Base-by-base conservation (phyloP, 768 basidiomycete species). In the Hygrophorus pudorinus region DNA sequence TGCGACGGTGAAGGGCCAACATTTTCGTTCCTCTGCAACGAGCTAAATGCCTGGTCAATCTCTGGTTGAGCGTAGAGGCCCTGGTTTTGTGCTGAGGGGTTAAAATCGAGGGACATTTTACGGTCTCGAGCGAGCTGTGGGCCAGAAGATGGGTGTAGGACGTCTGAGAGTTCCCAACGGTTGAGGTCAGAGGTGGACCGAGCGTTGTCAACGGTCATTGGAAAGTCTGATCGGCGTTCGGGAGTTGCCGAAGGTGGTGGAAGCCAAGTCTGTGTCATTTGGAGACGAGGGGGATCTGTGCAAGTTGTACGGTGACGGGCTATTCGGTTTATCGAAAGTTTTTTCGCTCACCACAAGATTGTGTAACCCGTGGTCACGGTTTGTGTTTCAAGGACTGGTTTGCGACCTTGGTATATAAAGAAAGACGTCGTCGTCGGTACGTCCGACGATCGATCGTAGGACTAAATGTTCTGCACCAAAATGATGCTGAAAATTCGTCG, bases 161-260 rank as follows among this genome's bases (percentile, higher is more conserved):
- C 42, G 44, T 41, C 31, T 54, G 43, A 36, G 47, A 20, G 44
- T 7, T 44, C 6, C 39, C 36, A 35, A 44, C 46, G 13, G 46
- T 43, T 14, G 56, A 48, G 38, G 62, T 54, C 28, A 67, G 60
- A 47, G 68, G 71, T 59, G 72, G 71, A 55, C 24, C 24, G 24
- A 24, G 24, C 24, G 72, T 66, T 56, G 59, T 59, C 58, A 59
- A 58, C 56, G 54, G 57, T 60, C 60, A 58, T 61, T 45, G 49
- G 55, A 51, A 68, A 63, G 63, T 72, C 68, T 72, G 75, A 76
- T 76, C 76, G 75, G 57, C 64, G 62, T 70, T 73, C 75, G 75
- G 75, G 49, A 55, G 56, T 65, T 71, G 62, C 70, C 69, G 72
- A 66, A 56, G 32, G 24, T 24, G 24, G 24, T 24, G 31, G 44